Evolutionary conservation across 306 rosid species (phyloP).

Genomic region (Malus sieversii): DNA sequence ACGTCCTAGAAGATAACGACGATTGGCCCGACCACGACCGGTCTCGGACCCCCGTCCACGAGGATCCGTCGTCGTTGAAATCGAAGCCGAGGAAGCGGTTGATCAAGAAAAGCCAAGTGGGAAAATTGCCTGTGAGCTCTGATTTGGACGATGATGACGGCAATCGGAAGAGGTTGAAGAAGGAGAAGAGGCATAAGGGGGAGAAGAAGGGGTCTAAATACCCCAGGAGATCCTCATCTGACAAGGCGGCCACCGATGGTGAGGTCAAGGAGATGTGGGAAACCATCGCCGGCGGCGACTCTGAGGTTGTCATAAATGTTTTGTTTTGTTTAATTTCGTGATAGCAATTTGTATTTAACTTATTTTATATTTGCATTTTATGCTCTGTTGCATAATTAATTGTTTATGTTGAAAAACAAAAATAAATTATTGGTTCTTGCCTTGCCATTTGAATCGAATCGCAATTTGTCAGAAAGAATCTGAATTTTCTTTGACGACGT

Average conservation of each 20-base stretch:
- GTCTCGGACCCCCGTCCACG: conserved; percentile 78
- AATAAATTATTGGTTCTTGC: neutral
- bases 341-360: neutral
- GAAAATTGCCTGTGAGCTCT: conserved; percentile 36
- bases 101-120: conserved; percentile 56
- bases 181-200: conserved; percentile 68
- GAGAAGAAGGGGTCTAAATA: conserved; percentile 53
- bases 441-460: neutral
- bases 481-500: neutral
- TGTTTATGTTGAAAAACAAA: neutral
- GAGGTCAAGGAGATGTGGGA: conserved; percentile 99
- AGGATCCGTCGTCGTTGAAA: conserved; percentile 39
- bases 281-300: conserved; percentile 72
- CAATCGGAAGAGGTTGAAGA: conserved; percentile 41
- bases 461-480: neutral
- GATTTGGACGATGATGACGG: conserved; percentile 46
- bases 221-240: conserved; percentile 51
- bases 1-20: conserved; percentile 35
- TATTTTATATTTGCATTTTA: neutral
- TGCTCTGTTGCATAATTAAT: neutral
- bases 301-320: conserved; percentile 49
- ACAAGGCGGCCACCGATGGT: conserved; percentile 65
- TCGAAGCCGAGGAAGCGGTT: conserved; percentile 84
- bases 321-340: neutral
- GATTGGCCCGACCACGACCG: conserved; percentile 54